Base-by-base conservation (phyloP, 78 protist genomes). In the Planoprotostelium fungivorum region DNA sequence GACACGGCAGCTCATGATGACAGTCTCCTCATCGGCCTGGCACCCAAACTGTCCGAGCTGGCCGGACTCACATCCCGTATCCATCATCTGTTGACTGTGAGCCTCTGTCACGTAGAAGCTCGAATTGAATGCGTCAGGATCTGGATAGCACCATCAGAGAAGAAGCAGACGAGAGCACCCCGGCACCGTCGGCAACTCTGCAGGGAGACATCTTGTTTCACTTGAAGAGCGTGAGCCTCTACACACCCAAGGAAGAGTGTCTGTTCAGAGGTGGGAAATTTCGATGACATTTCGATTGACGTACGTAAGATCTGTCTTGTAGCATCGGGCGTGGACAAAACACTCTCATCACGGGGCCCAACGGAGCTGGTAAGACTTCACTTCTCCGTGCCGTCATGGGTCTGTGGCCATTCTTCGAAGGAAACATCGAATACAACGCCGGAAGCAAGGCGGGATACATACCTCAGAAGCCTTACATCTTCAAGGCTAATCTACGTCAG, bases 321-420 rank as follows among this genome's bases (percentile, higher is more conserved):
- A 29, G 37, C 34, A n/a, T 94, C 84, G 84, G 87, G 85, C 38
- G 34, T 35, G 96, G 96, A 16, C 86, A 39, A 1, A 90, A 86
- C 73, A 35, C 90, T 84, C 85, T 90, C 84, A 90, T 94, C 28
- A 94, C 89, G 91, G 96, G 96, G 1, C 94, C 93, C 37, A 94
- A 93, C 87, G 96, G 96, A 1, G 73, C 63, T 36, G 96, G 96
- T n/a, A 94, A 94, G 91, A 83, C 91, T 35, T 94, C 96, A 36
- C 84, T 94, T 37, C 28, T 94, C 73, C 39, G 94, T 29, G 31
- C 88, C 38, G 89, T 94, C 37, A 87, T 90, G 86, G 93, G 93
- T 34, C 29, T 94, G 1, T 94, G 96, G 96, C 94, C 96, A 73
- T 91, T 88, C 51, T 94, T 86, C 39, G 5, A 37, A 16, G 96